Conservation (phyloP, 805 yeast species). For the Dipodascus albidus region DNA sequence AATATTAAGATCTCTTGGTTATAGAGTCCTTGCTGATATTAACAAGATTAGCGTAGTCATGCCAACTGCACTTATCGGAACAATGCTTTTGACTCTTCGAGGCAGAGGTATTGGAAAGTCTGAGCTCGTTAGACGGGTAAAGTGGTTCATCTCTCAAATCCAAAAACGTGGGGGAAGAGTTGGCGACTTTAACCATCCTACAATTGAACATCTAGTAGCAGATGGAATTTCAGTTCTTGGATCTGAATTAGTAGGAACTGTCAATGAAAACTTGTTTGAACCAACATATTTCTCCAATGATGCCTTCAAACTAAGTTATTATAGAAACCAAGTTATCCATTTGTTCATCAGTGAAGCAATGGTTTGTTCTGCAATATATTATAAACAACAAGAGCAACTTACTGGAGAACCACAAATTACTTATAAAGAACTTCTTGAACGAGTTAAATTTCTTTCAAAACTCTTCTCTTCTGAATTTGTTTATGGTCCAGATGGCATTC, state of each 20-base stretch:
- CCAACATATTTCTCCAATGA: constrained; percentile 33
- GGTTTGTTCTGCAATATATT: constrained; percentile 31
- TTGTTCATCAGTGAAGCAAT: constrained; percentile 41
- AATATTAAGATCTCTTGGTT: constrained; percentile 40
- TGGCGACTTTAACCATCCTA: constrained; percentile 24
- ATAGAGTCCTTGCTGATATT: constrained; percentile 40
- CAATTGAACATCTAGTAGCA: constrained; percentile 21
- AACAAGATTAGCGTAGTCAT: constrained; percentile 40
- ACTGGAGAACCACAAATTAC: constrained; percentile 12
- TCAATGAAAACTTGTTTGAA: constrained; percentile 25
- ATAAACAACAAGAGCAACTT: constrained; percentile 20
- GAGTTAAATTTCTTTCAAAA: constrained; percentile 26
- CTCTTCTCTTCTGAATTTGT: constrained; percentile 31
- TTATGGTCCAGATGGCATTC: constrained; percentile 27
- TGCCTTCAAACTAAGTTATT: constrained; percentile 43
- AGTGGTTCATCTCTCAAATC: constrained; percentile 26
- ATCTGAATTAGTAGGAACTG: constrained; percentile 25
- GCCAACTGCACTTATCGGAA: constrained; percentile 43
- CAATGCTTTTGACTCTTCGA: constrained; percentile 29
- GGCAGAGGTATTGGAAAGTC: constrained; percentile 29
- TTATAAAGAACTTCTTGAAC: constrained; percentile 19
- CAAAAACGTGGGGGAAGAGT: constrained; percentile 29
- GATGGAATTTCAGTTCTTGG: constrained; percentile 31
- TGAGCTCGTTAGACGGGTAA: constrained; percentile 25
- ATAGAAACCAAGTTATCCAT: constrained; percentile 47